A percentile compares a stretch with the other conserved stretches of the same genome.
These are phyloP conservation scores for Phylloporus arenicola DNA, from an alignment of 768 basidiomycete species.

Conservation along the genomic window DNA sequence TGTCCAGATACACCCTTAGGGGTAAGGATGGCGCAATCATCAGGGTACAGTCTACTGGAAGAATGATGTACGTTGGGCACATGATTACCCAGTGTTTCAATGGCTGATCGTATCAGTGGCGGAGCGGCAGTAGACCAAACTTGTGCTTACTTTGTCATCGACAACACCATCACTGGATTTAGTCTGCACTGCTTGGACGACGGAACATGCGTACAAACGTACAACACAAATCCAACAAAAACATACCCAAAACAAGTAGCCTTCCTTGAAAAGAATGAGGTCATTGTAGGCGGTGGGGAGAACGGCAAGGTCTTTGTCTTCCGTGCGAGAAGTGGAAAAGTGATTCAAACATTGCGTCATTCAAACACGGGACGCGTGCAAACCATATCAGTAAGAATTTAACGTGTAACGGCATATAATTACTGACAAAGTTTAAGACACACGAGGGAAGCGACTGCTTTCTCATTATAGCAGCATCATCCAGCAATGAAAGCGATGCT, in stretches of 20 bases:
- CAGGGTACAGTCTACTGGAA: background rate
- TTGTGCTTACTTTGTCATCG: background rate
- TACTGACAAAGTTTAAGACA: background rate
- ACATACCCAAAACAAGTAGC: background rate
- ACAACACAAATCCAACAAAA: background rate
- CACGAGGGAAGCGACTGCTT: background rate
- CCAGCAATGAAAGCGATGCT: background rate
- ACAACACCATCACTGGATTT: background rate
- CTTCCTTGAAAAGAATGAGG: background rate
- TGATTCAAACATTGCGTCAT: background rate
- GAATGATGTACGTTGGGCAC: background rate
- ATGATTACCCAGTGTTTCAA: background rate
- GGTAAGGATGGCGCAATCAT: background rate
- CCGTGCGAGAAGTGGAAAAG: background rate
- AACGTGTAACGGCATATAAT: background rate
- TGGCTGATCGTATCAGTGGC: background rate
- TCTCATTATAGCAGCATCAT: background rate
- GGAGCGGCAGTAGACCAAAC: background rate
- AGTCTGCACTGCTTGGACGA: background rate
- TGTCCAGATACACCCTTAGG: background rate
- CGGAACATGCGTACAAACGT: background rate
- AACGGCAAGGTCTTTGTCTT: background rate
- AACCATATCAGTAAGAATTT: background rate
- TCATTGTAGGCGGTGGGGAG: background rate
- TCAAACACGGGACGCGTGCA: background rate